Percentiles rank a stretch among this genome's conserved stretches.
phyloP scores from a whole-genome alignment of 805 yeast species.

The Wickerhamiella cacticola region DNA sequence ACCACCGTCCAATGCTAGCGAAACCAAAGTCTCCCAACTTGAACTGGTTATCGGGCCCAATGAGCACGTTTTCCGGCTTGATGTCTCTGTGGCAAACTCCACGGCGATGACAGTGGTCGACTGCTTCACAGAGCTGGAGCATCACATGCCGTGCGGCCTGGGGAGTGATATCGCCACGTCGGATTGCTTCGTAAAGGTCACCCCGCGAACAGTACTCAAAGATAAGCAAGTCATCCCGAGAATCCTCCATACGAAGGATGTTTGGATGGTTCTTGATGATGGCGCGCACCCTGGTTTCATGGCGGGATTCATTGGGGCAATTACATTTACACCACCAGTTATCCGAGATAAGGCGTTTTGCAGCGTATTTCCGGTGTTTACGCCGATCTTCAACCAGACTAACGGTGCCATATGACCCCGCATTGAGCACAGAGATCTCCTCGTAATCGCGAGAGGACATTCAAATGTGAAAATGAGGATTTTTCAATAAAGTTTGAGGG shows the following conservation, averaged over 20 bases:
- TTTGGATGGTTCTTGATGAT: slow-evolving; percentile 69
- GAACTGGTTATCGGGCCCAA: slow-evolving; percentile 41
- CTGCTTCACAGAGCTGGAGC: slow-evolving; percentile 68
- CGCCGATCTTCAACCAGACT: slow-evolving; percentile 64
- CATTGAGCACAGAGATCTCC: slow-evolving; percentile 41
- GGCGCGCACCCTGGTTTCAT: slow-evolving; percentile 62
- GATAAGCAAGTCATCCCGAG: slow-evolving; percentile 56
- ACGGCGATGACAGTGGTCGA: slow-evolving; percentile 67
- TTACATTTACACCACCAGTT: slow-evolving; percentile 11
- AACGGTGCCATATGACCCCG: slow-evolving; percentile 90
- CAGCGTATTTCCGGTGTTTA: slow-evolving; percentile 54
- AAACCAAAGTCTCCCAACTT: slow-evolving; percentile 82
- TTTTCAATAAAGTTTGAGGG: too few relatives aligned
- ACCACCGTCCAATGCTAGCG: slow-evolving; percentile 49
- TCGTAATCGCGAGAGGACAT: slow-evolving; percentile 6
- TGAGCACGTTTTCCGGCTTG: slow-evolving; percentile 87
- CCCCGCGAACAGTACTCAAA: slow-evolving; percentile 83
- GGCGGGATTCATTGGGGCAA: slow-evolving; percentile 21
- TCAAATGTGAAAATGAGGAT: too few relatives aligned
- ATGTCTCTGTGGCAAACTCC: slow-evolving; percentile 89
- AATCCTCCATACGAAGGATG: slow-evolving; percentile 62
- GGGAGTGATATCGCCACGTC: slow-evolving; percentile 46
- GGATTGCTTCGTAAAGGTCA: slow-evolving; percentile 71
- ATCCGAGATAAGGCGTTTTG: slow-evolving; percentile 50
- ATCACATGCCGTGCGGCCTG: slow-evolving; percentile 48